Base-by-base conservation (phyloP, 768 basidiomycete genomes). In the Hysterangium stoloniferum region DNA sequence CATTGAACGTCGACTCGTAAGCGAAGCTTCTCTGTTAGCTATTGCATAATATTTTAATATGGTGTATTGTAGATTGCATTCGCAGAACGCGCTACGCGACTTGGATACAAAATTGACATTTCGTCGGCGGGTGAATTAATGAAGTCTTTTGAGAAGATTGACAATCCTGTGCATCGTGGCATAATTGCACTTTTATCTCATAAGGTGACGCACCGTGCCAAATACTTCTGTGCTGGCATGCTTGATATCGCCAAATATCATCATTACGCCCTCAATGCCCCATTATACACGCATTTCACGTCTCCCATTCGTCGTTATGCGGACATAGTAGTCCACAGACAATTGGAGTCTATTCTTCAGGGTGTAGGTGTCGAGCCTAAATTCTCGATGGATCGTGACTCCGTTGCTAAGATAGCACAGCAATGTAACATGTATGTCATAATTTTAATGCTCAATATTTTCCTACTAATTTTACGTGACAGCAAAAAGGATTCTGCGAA, bases 171-270 rank as follows among this genome's bases (percentile, higher is more conserved):
- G 46, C 84, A 84, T 52, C 83, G 82, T 51, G 70, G 78, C 44
- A 74, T 93, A n/a, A 71, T 99, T 8, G 83, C 93, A 65, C 63
- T 96, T 29, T 72, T 97, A 35, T 81, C 83, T 13, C 82, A 79
- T 64, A 96, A 96, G 67, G 85, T 92, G n/a, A 97, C 93, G 54
- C 86, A 91, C 53, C 79, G 84, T 45, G 91, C 96, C 58, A 94
- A 93, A 66, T 99, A 99, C 68, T 98, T 98, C 82, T 99, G 96
- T 63, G 80, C 93, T 22, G 96, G 96, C 56, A 97, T 97, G 95
- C 73, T 99, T 58, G 96, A 99, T 66, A 99, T 99, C 61, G 91
- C 93, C 35, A 97, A 97, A 71, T 99, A 98, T 62, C 70, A 80
- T 27, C 96, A 99, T 67, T 98, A 90, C 64, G 84, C 94, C 0